Evolutionary conservation across 2,329 filamentous ascomycete species (phyloP).

Genomic region (Cladosporium sp.): DNA sequence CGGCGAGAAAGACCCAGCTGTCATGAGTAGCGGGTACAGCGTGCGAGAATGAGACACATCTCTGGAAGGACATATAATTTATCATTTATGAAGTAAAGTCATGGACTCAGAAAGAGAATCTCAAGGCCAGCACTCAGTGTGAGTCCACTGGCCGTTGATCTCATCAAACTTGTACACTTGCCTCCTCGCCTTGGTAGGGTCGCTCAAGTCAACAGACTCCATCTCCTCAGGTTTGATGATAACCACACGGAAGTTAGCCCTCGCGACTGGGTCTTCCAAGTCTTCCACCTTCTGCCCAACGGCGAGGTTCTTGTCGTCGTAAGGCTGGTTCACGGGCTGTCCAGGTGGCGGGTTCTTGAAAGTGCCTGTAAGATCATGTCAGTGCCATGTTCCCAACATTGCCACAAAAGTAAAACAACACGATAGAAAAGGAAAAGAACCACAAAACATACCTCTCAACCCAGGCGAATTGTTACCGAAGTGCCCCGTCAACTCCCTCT

Average conservation of each 20-base stretch:
- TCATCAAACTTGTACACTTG: conserved; percentile 67
- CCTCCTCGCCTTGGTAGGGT: conserved; percentile 64
- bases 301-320: conserved; percentile 47
- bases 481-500: conserved; percentile 76
- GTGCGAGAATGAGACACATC: background rate
- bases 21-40: background rate
- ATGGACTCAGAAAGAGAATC: no score
- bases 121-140: conserved; percentile 68
- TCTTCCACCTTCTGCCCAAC: conserved; percentile 68
- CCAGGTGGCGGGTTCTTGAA: conserved; percentile 60
- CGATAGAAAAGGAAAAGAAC: no score
- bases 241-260: conserved; percentile 80
- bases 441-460: conserved; percentile 65
- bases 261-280: conserved; percentile 69
- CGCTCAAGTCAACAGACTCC: conserved; percentile 71
- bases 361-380: conserved; percentile 53
- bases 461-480: conserved; percentile 85
- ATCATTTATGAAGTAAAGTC: background rate
- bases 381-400: conserved; percentile 9
- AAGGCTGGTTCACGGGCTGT: conserved; percentile 48
- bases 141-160: conserved; percentile 62
- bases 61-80: background rate
- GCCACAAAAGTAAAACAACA: background rate
- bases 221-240: conserved; percentile 81
- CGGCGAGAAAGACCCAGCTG: background rate